Base-by-base conservation (phyloP, 805 yeast species). In the Wickerhamomyces pijperi region DNA sequence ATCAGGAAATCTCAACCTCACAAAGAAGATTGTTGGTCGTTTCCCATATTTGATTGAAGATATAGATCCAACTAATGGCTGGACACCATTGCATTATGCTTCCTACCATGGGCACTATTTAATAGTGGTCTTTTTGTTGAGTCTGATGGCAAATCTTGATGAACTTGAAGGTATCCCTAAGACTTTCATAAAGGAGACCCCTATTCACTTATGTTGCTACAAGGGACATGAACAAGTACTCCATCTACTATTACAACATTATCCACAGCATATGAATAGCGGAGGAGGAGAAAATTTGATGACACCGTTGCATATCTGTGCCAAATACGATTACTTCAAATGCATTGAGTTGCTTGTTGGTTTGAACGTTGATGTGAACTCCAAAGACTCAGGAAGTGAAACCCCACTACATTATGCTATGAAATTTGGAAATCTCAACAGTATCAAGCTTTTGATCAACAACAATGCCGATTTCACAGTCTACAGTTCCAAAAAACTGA, bases 321-420 rank as follows among this genome's bases (percentile, higher is more conserved):
- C 82, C 28, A 59, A 64, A 13, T 55, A 64, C 32, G 83, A 84
- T 39, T 73, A 68, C 53, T 69, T 69, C 42, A 79, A 76, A 29
- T 79, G 88, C 46, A 64, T 81, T 35, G 74, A 70, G 44, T 58
- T 83, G 33, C 59, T 86, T 17, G 60, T 85, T 4, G 81, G 81
- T 29, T 72, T 80, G 40, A 92, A 88, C 8, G 94, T 94, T 3
- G 81, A 84, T 49, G 66, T 86, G 35, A 78, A 82, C 47, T 55
- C 76, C 4, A 78, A 75, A 39, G 95, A 92, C 54, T 61, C 65
- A 9, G 72, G 72, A 14, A 94, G 92, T 1, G 83, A 86, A 52
- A 78, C 94, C 3, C 85, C 95, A 0, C 61, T 90, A 33, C 97
- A 90, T 58, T 64, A 82, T 38, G 94, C 96, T 0, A 70, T 84